phyloP scores from a whole-genome alignment of 2,329 filamentous ascomycete genomes.

The Aspergillus quadrilineatus region DNA sequence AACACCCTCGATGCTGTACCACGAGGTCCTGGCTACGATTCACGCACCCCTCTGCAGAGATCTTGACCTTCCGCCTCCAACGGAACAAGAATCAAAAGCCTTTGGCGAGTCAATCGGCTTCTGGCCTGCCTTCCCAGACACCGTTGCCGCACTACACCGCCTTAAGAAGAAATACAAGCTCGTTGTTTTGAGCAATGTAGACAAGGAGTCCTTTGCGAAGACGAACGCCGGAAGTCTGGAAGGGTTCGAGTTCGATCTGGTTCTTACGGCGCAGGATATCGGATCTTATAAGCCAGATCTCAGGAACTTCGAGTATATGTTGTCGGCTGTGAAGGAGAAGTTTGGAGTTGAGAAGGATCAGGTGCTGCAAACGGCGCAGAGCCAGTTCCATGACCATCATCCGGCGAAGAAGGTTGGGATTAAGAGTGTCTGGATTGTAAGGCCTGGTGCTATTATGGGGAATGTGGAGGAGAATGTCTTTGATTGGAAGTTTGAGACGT shows the following conservation, averaged over 20 bases:
- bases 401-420: slow-evolving; percentile 63
- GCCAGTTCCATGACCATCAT: slow-evolving; percentile 65
- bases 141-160: slow-evolving; percentile 51
- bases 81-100: slow-evolving; percentile 37
- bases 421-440: slow-evolving; percentile 63
- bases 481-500: slow-evolving; percentile 59
- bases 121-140: slow-evolving; percentile 61
- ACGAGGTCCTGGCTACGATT: slow-evolving; percentile 55
- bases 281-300: slow-evolving; percentile 68
- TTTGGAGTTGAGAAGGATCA: slow-evolving; percentile 58
- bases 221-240: slow-evolving; percentile 52
- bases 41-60: slow-evolving; percentile 28
- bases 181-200: slow-evolving; percentile 59
- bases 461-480: slow-evolving; percentile 44
- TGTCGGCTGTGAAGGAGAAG: slow-evolving; percentile 53
- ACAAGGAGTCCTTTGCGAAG: slow-evolving; percentile 51
- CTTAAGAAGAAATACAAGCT: slow-evolving; percentile 55
- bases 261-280: slow-evolving; percentile 70
- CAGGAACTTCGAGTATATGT: slow-evolving; percentile 66
- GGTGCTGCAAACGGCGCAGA: slow-evolving; percentile 68
- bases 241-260: slow-evolving; percentile 58
- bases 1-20: slow-evolving; percentile 61
- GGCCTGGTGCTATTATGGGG: slow-evolving; percentile 42
- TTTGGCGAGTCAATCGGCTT: slow-evolving; percentile 52
- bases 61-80: slow-evolving; percentile 28